These are phyloP conservation scores for Xanthoconium stramineum DNA, from an alignment of 768 basidiomycete genomes.

Conservation along the genomic window DNA sequence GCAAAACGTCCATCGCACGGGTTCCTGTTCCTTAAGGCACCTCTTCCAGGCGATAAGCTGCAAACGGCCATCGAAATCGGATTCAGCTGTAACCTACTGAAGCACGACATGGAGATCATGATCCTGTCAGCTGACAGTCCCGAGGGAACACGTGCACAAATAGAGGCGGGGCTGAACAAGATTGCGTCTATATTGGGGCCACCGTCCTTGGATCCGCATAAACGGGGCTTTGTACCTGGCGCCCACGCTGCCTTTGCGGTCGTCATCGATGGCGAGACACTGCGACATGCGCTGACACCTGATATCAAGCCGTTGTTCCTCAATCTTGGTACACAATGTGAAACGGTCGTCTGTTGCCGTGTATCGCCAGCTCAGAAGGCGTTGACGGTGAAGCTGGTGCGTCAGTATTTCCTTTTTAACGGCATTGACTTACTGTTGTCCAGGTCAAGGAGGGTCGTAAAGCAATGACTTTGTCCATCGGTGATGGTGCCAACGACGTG, in stretches of 20 bases:
- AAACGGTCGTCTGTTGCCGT: constrained; percentile 97
- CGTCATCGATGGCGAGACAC: constrained; percentile 94
- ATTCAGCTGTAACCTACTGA: constrained; percentile 92
- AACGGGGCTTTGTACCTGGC: constrained; percentile 64
- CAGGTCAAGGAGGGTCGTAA: constrained; percentile 94
- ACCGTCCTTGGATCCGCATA: constrained; percentile 54
- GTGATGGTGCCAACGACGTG: constrained; percentile 97
- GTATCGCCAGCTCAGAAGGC: constrained; percentile 98
- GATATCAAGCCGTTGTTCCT: constrained; percentile 85
- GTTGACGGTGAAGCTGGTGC: constrained; percentile 87
- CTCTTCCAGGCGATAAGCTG: constrained; percentile 77
- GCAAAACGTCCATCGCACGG: constrained; percentile 12
- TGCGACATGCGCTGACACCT: constrained; percentile 74
- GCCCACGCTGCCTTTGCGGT: constrained; percentile 81
- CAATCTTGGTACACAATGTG: constrained; percentile 91
- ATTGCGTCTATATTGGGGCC: constrained; percentile 84
- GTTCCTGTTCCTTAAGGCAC: not conserved
- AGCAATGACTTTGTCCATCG: constrained; percentile 96
- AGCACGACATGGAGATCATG: constrained; percentile 95
- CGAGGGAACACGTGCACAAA: constrained; percentile 75
- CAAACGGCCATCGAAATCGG: constrained; percentile 98
- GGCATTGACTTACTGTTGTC: not conserved
- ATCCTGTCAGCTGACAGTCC: constrained; percentile 83
- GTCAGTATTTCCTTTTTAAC: constrained; percentile 20
- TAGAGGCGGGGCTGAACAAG: constrained; percentile 93